Conservation (phyloP, 345 rosid species). For the Mangifera indica region DNA sequence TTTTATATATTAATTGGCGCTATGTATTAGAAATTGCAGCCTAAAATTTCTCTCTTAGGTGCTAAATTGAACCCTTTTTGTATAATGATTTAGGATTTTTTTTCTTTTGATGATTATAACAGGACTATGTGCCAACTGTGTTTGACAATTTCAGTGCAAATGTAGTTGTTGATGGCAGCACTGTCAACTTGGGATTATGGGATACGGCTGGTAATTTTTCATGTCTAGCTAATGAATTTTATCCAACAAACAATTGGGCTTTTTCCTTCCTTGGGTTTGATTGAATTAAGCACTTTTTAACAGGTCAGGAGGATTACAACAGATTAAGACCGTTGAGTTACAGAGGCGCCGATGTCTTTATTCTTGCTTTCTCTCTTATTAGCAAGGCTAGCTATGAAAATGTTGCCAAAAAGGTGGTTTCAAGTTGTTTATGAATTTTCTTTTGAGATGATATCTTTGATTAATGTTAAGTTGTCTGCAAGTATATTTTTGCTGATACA, state of each 20-base stretch:
- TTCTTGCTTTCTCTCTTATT: conserved; percentile 92
- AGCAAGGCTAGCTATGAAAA: conserved; percentile 99
- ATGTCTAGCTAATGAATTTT: too few relatives aligned
- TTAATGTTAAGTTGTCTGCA: neutral
- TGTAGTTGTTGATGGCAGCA: conserved; percentile 92
- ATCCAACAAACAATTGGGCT: too few relatives aligned
- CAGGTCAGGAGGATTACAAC: conserved; percentile 96
- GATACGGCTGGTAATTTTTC: conserved; percentile 83
- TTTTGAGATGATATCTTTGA: conserved; percentile 8
- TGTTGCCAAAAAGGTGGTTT: conserved; percentile 85
- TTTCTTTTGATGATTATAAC: conserved; percentile 4
- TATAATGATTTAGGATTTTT: neutral
- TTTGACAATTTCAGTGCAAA: conserved; percentile 98
- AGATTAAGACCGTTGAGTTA: conserved; percentile 83
- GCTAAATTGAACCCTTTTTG: neutral
- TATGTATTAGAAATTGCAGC: neutral
- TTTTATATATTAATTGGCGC: neutral
- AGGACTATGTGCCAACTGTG: conserved; percentile 97
- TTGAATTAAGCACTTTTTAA: conserved; percentile 21
- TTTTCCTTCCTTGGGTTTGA: conserved; percentile 7
- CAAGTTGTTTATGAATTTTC: neutral
- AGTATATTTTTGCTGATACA: conserved; percentile 3
- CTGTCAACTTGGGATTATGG: conserved; percentile 92
- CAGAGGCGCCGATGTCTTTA: conserved; percentile 91
- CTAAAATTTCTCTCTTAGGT: neutral